Evolutionary conservation across 495 filamentous ascomycete species (phyloP), one percentile per base, ranked within the genome.

Genomic region (Amorphotheca resinae): DNA sequence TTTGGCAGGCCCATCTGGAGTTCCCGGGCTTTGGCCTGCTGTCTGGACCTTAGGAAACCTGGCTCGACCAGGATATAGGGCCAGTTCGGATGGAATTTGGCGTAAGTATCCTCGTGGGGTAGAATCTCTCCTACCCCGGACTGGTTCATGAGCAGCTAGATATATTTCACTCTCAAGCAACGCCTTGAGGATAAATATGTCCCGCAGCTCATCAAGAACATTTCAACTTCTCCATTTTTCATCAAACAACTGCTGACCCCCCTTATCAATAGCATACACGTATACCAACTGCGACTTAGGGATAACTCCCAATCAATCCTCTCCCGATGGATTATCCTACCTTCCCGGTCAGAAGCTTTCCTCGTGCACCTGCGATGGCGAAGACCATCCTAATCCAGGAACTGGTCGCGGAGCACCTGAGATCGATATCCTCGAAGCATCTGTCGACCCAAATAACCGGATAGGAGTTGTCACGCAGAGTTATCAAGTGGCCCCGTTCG

Each of bases 1-100:
- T 1, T 64, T 87, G 4, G 81, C 82, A 6, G 82, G 82, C 14
- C 58, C 67, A 22, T 76, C 80, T 4, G 76, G 82, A 28, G 68
- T 74, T 17, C 67, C 77, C 16, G 80, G 82, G 9, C 21, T 40
- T 5, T 40, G 38, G 38, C 38, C 38, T n/a, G 38, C 21, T 25
- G 22, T 25, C 5, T 87, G 82, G 82, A 67, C 80, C 0, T 82
- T 83, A 78, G 80, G 80, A 0, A 84, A 84, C 45, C 65, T 84
- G 0, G 80, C 72, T 20, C 70, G 80, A 33, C 76, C 80, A 17
- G 80, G 80, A 1, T 80, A 81, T 58, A 72, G 72, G 26, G 69
- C 77, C 8, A 79, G 75, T 0, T 82, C 79, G 1, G 80, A 84
- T 37, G 80, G 80, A 11, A 64, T 82, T 55, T 84, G 80, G 82